These are phyloP conservation scores for Aschersonia sp. DNA, from an alignment of 2,329 filamentous ascomycete species.

Conservation along the genomic window DNA sequence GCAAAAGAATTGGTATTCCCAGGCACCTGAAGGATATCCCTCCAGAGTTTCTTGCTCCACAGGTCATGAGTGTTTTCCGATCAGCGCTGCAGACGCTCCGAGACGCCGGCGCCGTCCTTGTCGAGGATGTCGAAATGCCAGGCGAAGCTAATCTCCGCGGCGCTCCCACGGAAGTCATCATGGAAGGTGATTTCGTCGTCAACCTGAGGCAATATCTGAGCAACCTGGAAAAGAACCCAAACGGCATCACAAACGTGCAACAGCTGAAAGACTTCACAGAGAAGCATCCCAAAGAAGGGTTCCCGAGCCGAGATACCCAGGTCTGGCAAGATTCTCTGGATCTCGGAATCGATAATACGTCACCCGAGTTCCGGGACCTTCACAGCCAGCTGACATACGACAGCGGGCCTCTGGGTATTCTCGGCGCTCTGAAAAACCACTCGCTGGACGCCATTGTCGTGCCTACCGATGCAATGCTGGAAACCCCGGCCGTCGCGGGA, in stretches of 20 bases:
- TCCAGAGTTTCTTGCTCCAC: neutral
- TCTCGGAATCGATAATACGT: constrained; percentile 37
- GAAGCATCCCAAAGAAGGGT: constrained; percentile 34
- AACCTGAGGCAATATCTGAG: constrained; percentile 36
- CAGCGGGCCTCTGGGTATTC: constrained; percentile 40
- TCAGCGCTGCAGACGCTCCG: constrained; percentile 34
- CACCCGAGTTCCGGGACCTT: constrained; percentile 39
- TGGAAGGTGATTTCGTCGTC: constrained; percentile 43
- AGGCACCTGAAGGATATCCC: constrained; percentile 29
- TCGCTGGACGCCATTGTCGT: constrained; percentile 45
- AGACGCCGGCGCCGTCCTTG: constrained; percentile 40
- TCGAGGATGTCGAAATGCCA: constrained; percentile 23
- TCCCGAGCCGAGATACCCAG: constrained; percentile 39
- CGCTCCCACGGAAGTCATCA: constrained; percentile 21
- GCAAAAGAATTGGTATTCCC: constrained; percentile 49
- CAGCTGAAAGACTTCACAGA: constrained; percentile 43
- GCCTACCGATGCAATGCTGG: constrained; percentile 33
- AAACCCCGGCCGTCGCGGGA: constrained; percentile 40
- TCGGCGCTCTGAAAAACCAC: constrained; percentile 38
- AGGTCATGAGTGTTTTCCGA: constrained; percentile 26
- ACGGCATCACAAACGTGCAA: constrained; percentile 33
- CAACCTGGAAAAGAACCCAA: constrained; percentile 41
- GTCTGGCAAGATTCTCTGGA: constrained; percentile 39
- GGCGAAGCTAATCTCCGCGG: constrained; percentile 7
- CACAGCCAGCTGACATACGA: constrained; percentile 37